A percentile compares a stretch with the other conserved stretches of the same genome.
Evolutionary conservation across 179 eudicot species (phyloP).

Genomic region (Patellifolia procumbens): DNA sequence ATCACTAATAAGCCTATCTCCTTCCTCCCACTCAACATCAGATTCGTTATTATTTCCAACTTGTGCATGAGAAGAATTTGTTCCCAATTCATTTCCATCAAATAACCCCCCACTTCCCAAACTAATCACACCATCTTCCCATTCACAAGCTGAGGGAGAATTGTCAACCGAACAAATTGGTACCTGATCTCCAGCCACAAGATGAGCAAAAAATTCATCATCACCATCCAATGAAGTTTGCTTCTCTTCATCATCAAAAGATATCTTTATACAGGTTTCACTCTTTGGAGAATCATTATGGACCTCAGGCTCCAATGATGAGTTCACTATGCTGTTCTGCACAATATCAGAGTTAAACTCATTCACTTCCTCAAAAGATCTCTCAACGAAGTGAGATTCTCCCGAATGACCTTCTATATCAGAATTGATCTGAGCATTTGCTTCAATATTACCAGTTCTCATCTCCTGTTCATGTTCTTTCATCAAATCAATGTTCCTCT

Average conservation of each 20-base stretch:
- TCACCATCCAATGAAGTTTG: constrained; percentile 43
- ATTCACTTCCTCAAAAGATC: constrained; percentile 28
- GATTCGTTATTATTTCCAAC: constrained; percentile 35
- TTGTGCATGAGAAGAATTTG: constrained; percentile 24
- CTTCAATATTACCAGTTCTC: constrained; percentile 14
- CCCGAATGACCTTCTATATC: constrained; percentile 24
- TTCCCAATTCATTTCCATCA: constrained; percentile 19
- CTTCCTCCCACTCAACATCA: constrained; percentile 42
- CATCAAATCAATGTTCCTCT: constrained; percentile 85
- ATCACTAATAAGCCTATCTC: constrained; percentile 13
- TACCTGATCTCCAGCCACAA: constrained; percentile 62
- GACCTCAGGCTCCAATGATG: constrained; percentile 23
- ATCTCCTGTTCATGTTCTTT: constrained; percentile 70
- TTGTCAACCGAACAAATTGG: constrained; percentile 35
- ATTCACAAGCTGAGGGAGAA: constrained; percentile 63
- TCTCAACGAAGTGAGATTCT: constrained; percentile 23
- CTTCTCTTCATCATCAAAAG: constrained; percentile 58
- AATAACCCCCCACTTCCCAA: constrained; percentile 19
- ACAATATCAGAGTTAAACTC: constrained; percentile 27
- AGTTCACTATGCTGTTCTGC: constrained; percentile 7
- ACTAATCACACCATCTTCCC: constrained; percentile 66
- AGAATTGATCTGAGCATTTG: constrained; percentile 22
- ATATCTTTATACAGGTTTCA: constrained; percentile 53
- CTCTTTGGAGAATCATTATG: constrained; percentile 27
- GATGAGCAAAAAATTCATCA: constrained; percentile 67